Conservation (phyloP, 2,329 filamentous ascomycete species). For the Aspergillus udagawae region DNA sequence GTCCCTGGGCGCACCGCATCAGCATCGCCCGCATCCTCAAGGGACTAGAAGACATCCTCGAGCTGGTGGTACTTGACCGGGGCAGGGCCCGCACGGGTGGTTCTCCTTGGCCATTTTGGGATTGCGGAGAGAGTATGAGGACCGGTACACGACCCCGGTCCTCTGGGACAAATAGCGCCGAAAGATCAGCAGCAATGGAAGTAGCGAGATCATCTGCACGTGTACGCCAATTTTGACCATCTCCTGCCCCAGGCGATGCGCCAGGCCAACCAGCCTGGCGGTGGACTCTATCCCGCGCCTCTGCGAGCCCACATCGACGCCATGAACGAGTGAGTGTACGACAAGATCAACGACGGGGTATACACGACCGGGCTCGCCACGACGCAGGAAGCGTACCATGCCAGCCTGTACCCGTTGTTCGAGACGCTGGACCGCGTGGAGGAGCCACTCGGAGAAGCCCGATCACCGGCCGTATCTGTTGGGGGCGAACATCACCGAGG, state of each 20-base stretch:
- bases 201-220: slow-evolving; percentile 83
- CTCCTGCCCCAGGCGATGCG: slow-evolving; percentile 56
- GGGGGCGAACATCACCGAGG: slow-evolving; percentile 69
- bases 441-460: slow-evolving; percentile 54
- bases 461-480: slow-evolving; percentile 64
- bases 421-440: slow-evolving; percentile 69
- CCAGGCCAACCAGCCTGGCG: slow-evolving; percentile 46
- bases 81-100: slow-evolving; percentile 55
- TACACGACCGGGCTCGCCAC: slow-evolving; percentile 70
- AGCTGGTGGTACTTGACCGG: slow-evolving; percentile 42
- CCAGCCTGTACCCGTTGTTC: slow-evolving; percentile 66
- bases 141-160: slow-evolving; percentile 76
- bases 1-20: slow-evolving; percentile 59
- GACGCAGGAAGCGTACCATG: slow-evolving; percentile 71
- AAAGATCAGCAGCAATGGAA: slow-evolving; percentile 85
- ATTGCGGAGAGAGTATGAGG: slow-evolving; percentile 59
- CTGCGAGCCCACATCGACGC: slow-evolving; percentile 65
- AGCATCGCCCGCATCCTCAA: slow-evolving; percentile 44
- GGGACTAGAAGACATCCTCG: slow-evolving; percentile 47
- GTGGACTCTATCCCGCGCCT: slow-evolving; percentile 62
- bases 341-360: slow-evolving; percentile 52
- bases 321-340: slow-evolving; percentile 73
- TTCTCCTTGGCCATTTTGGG: slow-evolving; percentile 64
- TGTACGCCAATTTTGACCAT: slow-evolving; percentile 67
- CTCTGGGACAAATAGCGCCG: slow-evolving; percentile 73